phyloP scores from a whole-genome alignment of 805 yeast genomes.

The Starmerella apis region DNA sequence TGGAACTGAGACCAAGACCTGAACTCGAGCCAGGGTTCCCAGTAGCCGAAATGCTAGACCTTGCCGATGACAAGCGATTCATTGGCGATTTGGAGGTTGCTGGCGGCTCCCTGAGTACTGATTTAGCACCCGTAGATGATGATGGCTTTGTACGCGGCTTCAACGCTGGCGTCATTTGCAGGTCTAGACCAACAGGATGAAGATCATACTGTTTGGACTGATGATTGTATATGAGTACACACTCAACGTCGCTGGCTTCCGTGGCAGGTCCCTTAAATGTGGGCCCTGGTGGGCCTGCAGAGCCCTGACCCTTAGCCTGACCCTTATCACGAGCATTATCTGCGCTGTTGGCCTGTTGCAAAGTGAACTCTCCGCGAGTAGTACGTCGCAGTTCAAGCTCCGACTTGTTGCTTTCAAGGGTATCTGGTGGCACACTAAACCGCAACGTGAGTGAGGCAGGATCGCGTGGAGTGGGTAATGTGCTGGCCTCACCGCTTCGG shows the following conservation, averaged over 20 bases:
- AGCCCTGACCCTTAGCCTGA: constrained; percentile 6
- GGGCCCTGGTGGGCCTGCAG: constrained; percentile 6
- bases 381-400: constrained; percentile 18
- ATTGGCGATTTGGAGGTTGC: not conserved
- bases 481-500: not conserved
- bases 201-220: constrained; percentile 30
- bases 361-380: constrained; percentile 16
- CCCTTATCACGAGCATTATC: not conserved
- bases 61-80: not conserved
- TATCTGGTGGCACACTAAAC: constrained; percentile 20
- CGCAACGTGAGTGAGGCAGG: constrained; percentile 16
- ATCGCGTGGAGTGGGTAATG: not conserved
- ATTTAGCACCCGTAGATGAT: not conserved
- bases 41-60: not conserved
- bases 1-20: too few relatives aligned
- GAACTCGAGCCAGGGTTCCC: too few relatives aligned
- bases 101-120: constrained; percentile 4
- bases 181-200: constrained; percentile 22
- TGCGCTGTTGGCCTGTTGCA: constrained; percentile 10
- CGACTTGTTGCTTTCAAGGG: not conserved
- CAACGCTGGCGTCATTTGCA: constrained; percentile 19
- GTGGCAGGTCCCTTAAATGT: constrained; percentile 27
- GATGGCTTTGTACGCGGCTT: constrained; percentile 13
- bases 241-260: constrained; percentile 38
- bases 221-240: constrained; percentile 73